Evolutionary conservation across 169 alveolate species (phyloP).

Genomic region (Plasmodium berghei): DNA sequence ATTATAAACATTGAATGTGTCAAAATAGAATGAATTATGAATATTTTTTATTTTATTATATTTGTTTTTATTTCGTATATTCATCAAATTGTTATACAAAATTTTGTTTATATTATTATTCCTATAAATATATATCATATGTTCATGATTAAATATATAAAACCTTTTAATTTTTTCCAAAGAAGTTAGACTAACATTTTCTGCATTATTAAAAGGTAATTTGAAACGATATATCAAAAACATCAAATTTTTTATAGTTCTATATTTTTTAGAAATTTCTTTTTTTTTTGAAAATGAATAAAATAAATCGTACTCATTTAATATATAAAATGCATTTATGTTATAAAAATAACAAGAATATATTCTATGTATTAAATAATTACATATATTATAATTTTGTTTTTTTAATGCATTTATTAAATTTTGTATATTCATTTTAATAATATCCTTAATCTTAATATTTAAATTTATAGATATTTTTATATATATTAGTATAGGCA

Average conservation of each 20-base stretch:
- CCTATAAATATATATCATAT: slow-evolving; percentile 27
- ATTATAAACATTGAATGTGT: no score
- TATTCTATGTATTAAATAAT: slow-evolving; percentile 51
- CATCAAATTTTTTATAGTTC: slow-evolving; percentile 23
- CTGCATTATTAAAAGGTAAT: not conserved
- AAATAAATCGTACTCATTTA: slow-evolving; percentile 36
- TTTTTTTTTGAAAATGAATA: slow-evolving; percentile 8
- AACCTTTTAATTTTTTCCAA: slow-evolving; percentile 19
- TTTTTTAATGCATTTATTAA: slow-evolving; percentile 11
- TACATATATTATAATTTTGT: slow-evolving; percentile 42
- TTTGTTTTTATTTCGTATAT: no score
- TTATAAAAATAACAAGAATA: slow-evolving; percentile 33
- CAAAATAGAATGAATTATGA: no score
- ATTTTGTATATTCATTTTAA: slow-evolving; percentile 22
- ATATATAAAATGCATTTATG: slow-evolving; percentile 16
- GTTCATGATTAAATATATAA: slow-evolving; percentile 20
- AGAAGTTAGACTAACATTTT: not conserved
- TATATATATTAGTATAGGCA: slow-evolving; percentile 40
- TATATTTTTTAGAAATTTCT: slow-evolving; percentile 2
- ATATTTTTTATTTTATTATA: no score
- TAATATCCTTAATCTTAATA: slow-evolving; percentile 13
- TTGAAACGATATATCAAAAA: not conserved
- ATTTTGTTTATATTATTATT: slow-evolving; percentile 11
- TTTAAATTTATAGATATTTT: slow-evolving; percentile 11
- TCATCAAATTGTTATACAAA: not conserved